Evolutionary conservation across 1,284 basidiomycete species (phyloP).

Genomic region (Golubevia pallescens): DNA sequence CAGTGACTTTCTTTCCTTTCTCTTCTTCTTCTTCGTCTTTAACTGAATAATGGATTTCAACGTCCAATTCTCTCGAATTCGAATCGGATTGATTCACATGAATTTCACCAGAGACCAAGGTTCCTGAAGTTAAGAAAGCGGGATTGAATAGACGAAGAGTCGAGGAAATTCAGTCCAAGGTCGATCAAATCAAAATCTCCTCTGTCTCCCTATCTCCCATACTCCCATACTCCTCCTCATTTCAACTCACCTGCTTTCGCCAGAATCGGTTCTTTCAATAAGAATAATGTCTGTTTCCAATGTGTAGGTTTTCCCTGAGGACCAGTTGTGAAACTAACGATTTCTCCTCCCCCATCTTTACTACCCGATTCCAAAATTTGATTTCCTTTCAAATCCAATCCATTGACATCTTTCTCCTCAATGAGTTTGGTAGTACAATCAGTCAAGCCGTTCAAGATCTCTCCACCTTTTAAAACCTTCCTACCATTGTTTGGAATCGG

Average conservation of each 20-base stretch:
- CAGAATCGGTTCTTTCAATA: constrained; percentile 79
- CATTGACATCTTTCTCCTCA: constrained; percentile 18
- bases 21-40: constrained; percentile 46
- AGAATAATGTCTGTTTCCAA: constrained; percentile 95
- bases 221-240: not conserved
- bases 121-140: too few species aligned
- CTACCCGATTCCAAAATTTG: constrained; percentile 10
- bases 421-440: constrained; percentile 21
- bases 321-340: constrained; percentile 86
- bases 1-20: constrained; percentile 42
- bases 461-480: constrained; percentile 15
- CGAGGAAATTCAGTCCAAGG: too few species aligned
- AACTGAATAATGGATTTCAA: constrained; percentile 85
- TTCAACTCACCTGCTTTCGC: constrained; percentile 73
- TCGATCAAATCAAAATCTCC: too few species aligned
- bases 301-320: constrained; percentile 87
- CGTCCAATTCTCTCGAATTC: constrained; percentile 88
- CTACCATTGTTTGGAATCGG: constrained; percentile 4
- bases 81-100: constrained; percentile 78
- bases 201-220: not conserved
- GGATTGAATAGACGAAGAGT: not conserved
- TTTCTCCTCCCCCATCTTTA: constrained; percentile 66
- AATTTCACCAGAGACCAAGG: constrained; percentile 79
- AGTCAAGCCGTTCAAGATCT: constrained; percentile 19
- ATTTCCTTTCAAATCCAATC: constrained; percentile 16